Base-by-base conservation (phyloP, 257 asterid genomes). In the Penstemon eatonii region DNA sequence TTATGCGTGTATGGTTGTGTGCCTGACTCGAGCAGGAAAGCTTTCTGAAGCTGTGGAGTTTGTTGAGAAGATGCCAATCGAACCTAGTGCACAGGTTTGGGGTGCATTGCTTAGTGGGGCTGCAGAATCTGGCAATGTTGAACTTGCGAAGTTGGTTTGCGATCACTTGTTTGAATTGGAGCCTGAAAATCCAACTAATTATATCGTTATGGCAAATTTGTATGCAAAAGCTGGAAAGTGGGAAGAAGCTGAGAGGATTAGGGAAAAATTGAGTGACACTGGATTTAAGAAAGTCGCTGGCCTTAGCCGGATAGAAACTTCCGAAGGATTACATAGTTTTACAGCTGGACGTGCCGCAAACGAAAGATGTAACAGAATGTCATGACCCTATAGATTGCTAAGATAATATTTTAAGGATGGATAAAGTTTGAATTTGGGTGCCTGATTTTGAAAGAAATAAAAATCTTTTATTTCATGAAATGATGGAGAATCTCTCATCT, bases 41-140 rank as follows among this genome's bases (percentile, higher is more conserved):
- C 87, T 92, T 68, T 75, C 64, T 43, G 92, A 92, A 75, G 96
- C 96, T 4, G 74, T 82, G 55, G 78, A 83, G 60, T 82, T 92
- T 57, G 81, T 92, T 8, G 66, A 77, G 75, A 83, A 77, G 66
- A 92, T 92, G 97, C 90, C 95, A 2, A 50, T 73, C 9, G 79
- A 84, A 68, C 96, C 97, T 36, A 71, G 74, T 63, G 89, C 83
- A 5, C 85, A 70, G 73, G 85, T 85, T 50, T 89, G 97, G 97
- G 95, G 98, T 70, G 92, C 96, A 52, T 68, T 92, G 67, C 91
- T 92, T 59, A 79, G 78, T 72, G 95, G 96, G 67, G 98, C 98
- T 73, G 81, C 88, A 11, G 83, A 79, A 66, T 79, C 72, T 76
- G 85, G 86, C 60, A 84, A 89, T 52, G 71, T 86, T 63, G 95